Evolutionary conservation across 306 rosid species (phyloP).

Genomic region (Cicer yamashitae): DNA sequence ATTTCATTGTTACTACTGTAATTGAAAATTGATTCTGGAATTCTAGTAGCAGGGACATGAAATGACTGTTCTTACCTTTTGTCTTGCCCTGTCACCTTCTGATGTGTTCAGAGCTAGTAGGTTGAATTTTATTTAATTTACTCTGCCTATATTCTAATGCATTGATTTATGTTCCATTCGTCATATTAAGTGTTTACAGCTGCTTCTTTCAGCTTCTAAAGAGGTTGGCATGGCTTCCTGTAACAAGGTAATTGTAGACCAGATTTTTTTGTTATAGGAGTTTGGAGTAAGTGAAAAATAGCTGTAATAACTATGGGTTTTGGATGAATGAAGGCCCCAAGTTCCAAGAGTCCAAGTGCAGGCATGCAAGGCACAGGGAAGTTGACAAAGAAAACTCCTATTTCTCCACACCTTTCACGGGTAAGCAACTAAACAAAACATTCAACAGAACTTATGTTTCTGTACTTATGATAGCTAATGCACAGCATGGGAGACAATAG

Average conservation of each 20-base stretch:
- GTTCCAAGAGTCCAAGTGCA: slow-evolving; percentile 62
- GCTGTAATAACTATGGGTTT: slow-evolving; percentile 37
- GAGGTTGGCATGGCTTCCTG: slow-evolving; percentile 56
- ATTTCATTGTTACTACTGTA: not conserved
- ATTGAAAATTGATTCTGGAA: not conserved
- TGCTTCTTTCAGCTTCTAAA: slow-evolving; percentile 60
- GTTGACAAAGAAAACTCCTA: slow-evolving; percentile 54
- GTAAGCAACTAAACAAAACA: slow-evolving; percentile 46
- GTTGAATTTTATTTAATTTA: slow-evolving; percentile 21
- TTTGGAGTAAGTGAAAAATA: not conserved
- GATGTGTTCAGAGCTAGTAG: not conserved
- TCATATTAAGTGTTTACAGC: slow-evolving; percentile 4
- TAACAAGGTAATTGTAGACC: slow-evolving; percentile 62
- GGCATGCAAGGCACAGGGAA: slow-evolving; percentile 59
- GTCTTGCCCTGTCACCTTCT: slow-evolving; percentile 9
- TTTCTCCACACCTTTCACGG: slow-evolving; percentile 59
- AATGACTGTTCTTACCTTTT: slow-evolving; percentile 21
- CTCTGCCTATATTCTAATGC: slow-evolving; percentile 24
- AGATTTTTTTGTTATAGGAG: slow-evolving; percentile 4
- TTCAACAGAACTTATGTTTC: slow-evolving; percentile 26
- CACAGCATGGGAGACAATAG: slow-evolving; percentile 17
- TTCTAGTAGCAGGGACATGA: slow-evolving; percentile 14
- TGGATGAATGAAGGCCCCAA: slow-evolving; percentile 61
- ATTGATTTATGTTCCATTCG: slow-evolving; percentile 14
- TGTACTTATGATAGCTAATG: slow-evolving; percentile 24